Percentiles rank a stretch among this genome's conserved stretches.
phyloP scores from a whole-genome alignment of 306 rosid genomes.

The Medicago ruthenica region DNA sequence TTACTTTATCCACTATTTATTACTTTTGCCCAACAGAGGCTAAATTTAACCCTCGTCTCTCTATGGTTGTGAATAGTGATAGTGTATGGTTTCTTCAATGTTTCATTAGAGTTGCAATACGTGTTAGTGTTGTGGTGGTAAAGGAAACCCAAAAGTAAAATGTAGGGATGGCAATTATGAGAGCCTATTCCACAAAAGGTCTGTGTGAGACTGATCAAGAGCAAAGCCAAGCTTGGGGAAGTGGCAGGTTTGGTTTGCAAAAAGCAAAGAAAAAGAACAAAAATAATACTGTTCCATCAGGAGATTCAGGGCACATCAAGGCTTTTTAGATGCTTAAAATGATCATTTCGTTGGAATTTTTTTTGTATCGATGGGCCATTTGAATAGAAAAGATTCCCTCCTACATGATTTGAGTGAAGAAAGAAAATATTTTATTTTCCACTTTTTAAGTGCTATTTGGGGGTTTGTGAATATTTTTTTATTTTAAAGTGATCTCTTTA shows the following conservation, averaged over 20 bases:
- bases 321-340: constrained; percentile 34
- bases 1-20: too few species aligned
- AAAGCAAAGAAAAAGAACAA: constrained; percentile 20
- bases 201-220: constrained; percentile 28
- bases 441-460: background rate
- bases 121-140: constrained; percentile 10
- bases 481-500: too few species aligned
- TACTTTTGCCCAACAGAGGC: too few species aligned
- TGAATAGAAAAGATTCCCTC: background rate
- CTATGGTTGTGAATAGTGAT: background rate
- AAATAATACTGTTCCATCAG: constrained; percentile 22
- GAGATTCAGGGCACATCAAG: background rate
- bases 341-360: constrained; percentile 19
- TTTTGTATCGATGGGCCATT: constrained; percentile 11
- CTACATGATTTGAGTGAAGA: background rate
- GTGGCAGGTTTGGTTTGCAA: constrained; percentile 41
- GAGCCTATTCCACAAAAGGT: constrained; percentile 28
- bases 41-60: background rate
- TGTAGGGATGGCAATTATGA: constrained; percentile 38
- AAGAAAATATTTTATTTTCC: background rate
- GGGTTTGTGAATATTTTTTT: too few species aligned
- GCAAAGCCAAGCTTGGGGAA: constrained; percentile 13
- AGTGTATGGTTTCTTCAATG: background rate
- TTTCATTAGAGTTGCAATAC: background rate
- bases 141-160: constrained; percentile 33